phyloP scores from a whole-genome alignment of 371 early-diverging fungal genomes.

The Lichtheimia hyalospora region DNA sequence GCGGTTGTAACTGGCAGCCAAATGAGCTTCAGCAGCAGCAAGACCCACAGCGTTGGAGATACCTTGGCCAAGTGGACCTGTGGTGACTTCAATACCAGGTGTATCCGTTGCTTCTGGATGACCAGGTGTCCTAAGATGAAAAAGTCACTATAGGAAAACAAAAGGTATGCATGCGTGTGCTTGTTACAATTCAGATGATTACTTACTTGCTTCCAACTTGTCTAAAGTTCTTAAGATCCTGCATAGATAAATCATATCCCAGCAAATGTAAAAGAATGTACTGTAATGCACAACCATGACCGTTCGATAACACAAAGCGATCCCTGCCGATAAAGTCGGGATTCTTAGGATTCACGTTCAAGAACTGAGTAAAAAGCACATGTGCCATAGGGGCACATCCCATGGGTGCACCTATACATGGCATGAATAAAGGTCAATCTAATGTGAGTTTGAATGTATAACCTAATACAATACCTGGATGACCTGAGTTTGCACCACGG shows the following conservation, averaged over 20 bases:
- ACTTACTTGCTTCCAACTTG: conserved; percentile 78
- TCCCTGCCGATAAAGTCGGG: conserved; percentile 93
- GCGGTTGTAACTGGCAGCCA: conserved; percentile 89
- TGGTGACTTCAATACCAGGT: conserved; percentile 95
- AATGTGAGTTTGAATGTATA: not conserved
- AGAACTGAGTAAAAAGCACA: conserved; percentile 82
- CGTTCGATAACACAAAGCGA: conserved; percentile 99
- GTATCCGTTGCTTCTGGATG: conserved; percentile 92
- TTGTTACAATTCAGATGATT: too few species aligned
- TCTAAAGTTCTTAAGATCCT: conserved; percentile 96
- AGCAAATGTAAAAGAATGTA: conserved; percentile 91
- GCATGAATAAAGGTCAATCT: not conserved
- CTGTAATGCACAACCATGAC: conserved; percentile 97
- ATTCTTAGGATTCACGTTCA: conserved; percentile 88
- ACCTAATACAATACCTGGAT: conserved; percentile 72
- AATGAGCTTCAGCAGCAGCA: conserved; percentile 86
- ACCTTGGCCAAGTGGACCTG: conserved; percentile 99
- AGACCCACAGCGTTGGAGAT: conserved; percentile 95
- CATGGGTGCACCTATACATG: conserved; percentile 55
- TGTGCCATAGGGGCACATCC: conserved; percentile 97
- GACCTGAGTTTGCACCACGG: conserved; percentile 94
- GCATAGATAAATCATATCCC: conserved; percentile 87
- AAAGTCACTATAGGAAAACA: not conserved
- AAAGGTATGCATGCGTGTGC: too few species aligned
- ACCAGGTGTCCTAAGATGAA: conserved; percentile 77